These are phyloP conservation scores for Craspedostauros australis DNA, from an alignment of 108 stramenopile genomes.

Conservation along the genomic window DNA sequence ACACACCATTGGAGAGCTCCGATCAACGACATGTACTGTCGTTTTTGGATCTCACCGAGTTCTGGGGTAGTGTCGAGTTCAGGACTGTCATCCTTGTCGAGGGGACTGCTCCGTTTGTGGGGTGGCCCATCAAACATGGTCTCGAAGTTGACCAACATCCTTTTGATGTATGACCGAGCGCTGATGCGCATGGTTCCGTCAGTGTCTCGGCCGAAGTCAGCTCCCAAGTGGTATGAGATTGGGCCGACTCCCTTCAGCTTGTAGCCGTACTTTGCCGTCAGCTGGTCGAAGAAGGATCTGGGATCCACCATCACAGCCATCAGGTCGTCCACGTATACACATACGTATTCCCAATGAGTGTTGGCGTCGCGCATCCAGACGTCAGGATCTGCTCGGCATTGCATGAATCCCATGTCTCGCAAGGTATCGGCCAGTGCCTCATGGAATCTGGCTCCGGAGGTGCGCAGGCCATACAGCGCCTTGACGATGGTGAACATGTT, in stretches of 20 bases:
- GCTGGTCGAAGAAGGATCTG: conserved; percentile 1
- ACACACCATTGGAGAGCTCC: conserved; percentile 22
- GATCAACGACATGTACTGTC: conserved; percentile 18
- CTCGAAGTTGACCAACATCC: conserved; percentile 10
- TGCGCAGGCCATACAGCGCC: conserved; percentile 31
- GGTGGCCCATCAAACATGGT: conserved; percentile 19
- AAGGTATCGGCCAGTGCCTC: conserved; percentile 12
- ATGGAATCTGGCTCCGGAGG: no score
- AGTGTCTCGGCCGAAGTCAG: conserved; percentile 18
- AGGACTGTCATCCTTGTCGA: conserved; percentile 9
- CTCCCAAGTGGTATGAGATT: conserved; percentile 24
- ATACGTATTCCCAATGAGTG: conserved; percentile 22
- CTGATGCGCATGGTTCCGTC: conserved; percentile 13
- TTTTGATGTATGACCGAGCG: conserved; percentile 26
- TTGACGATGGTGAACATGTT: conserved; percentile 16
- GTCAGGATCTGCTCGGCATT: conserved; percentile 28
- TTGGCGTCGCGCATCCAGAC: conserved; percentile 21
- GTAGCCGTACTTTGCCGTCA: conserved; percentile 11
- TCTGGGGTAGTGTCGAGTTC: conserved; percentile 15
- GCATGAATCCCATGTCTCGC: conserved; percentile 14
- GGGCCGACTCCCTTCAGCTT: conserved; percentile 31
- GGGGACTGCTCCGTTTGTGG: background rate
- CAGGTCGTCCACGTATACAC: conserved; percentile 26
- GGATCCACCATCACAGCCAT: conserved; percentile 11
- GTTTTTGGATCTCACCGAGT: conserved; percentile 3